Evolutionary conservation across 2,329 filamentous ascomycete species (phyloP).

Genomic region (Graphilbum ipis-grandicollis): DNA sequence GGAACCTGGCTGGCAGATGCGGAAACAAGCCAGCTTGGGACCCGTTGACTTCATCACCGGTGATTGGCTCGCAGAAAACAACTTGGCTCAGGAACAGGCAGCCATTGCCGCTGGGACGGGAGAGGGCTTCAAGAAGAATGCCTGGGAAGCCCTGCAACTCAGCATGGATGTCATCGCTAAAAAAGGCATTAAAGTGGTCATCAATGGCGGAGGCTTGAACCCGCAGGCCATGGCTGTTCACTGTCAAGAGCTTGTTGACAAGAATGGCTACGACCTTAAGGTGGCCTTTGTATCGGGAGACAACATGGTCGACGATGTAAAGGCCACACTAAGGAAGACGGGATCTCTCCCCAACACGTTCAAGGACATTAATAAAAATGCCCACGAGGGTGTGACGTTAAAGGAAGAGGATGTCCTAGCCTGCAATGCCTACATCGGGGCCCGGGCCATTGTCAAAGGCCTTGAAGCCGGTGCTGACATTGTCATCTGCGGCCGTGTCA

Average conservation of each 20-base stretch:
- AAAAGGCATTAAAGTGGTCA: slow-evolving; percentile 29
- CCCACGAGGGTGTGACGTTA: not conserved
- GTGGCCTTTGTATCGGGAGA: slow-evolving; percentile 28
- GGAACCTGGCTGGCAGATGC: slow-evolving; percentile 5
- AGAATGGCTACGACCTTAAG: slow-evolving; percentile 12
- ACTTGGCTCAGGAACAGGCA: slow-evolving; percentile 8
- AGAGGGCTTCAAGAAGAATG: not conserved
- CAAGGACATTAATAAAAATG: slow-evolving; percentile 1
- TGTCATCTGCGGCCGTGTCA: slow-evolving; percentile 25
- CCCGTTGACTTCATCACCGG: slow-evolving; percentile 7
- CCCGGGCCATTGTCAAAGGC: slow-evolving; percentile 26
- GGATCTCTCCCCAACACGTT: not conserved
- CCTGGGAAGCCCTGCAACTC: slow-evolving; percentile 1
- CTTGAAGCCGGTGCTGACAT: slow-evolving; percentile 26
- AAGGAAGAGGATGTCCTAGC: slow-evolving; percentile 1
- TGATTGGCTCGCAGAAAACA: slow-evolving; percentile 14
- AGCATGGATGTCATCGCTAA: slow-evolving; percentile 11
- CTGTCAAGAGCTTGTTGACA: not conserved
- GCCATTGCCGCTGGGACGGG: slow-evolving; percentile 1
- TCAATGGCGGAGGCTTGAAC: slow-evolving; percentile 31
- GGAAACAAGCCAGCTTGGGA: not conserved
- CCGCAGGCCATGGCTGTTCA: slow-evolving; percentile 15
- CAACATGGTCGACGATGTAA: slow-evolving; percentile 15
- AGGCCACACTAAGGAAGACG: not conserved
- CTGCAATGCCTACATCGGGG: slow-evolving; percentile 35